Evolutionary conservation across 31 red algal genomes (phyloP).

Genomic region (Bonnemaisonia californica): DNA sequence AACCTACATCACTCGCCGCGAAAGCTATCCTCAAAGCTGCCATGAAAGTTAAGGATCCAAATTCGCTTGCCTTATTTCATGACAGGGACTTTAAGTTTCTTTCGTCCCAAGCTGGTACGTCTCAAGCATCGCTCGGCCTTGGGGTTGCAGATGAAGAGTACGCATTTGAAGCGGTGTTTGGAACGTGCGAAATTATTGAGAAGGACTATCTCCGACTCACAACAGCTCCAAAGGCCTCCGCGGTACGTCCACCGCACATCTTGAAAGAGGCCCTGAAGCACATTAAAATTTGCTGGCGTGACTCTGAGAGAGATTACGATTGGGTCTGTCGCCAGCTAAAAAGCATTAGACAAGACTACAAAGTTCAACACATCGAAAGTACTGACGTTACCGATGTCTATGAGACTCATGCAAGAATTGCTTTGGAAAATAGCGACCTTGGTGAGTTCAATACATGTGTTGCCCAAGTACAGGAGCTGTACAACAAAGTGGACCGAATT

Average conservation of each 20-base stretch:
- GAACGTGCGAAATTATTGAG: slow-evolving; percentile 61
- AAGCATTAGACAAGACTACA: slow-evolving; percentile 88
- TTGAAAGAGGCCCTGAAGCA: slow-evolving; percentile 52
- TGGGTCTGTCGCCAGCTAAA: slow-evolving; percentile 89
- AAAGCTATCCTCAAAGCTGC: neutral
- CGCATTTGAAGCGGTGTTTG: slow-evolving; percentile 61
- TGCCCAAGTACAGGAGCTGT: slow-evolving; percentile 76
- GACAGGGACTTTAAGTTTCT: slow-evolving; percentile 41
- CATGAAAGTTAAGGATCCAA: neutral
- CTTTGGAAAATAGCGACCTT: slow-evolving; percentile 77
- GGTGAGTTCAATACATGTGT: slow-evolving; percentile 94
- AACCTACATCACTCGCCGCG: neutral
- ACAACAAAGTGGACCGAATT: slow-evolving; percentile 42
- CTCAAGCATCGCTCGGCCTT: slow-evolving; percentile 2
- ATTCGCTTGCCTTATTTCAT: slow-evolving; percentile 1
- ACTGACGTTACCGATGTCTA: slow-evolving; percentile 75
- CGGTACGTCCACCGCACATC: slow-evolving; percentile 71
- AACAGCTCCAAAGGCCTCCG: slow-evolving; percentile 51
- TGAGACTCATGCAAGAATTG: slow-evolving; percentile 88
- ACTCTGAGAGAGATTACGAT: slow-evolving; percentile 50
- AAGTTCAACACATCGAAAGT: slow-evolving; percentile 78
- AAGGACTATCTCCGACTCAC: slow-evolving; percentile 83
- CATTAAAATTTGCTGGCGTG: slow-evolving; percentile 47
- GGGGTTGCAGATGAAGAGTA: slow-evolving; percentile 30
- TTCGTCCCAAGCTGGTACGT: neutral